Evolutionary conservation across 2,329 filamentous ascomycete genomes (phyloP).

Genomic region (Diaporthe aspalathi): DNA sequence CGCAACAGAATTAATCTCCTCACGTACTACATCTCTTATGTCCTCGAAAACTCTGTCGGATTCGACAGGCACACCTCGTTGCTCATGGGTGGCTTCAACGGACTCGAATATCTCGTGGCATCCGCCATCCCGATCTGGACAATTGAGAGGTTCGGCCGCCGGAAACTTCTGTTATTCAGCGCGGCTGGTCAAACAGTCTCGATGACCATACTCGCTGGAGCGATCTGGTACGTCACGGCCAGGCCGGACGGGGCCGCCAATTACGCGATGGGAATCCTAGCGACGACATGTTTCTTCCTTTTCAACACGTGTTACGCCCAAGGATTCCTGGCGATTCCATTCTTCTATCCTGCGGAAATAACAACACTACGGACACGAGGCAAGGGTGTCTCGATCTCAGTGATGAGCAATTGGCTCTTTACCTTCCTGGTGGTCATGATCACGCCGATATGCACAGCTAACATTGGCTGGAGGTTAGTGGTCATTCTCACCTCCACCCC

Average conservation of each 20-base stretch:
- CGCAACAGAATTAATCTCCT: neutral
- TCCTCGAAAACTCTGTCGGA: conserved; percentile 32
- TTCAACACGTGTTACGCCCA: conserved; percentile 38
- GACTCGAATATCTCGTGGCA: conserved; percentile 32
- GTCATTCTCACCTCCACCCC: too few relatives aligned
- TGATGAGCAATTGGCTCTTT: conserved; percentile 42
- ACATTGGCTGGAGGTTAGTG: conserved; percentile 39
- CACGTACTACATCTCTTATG: conserved; percentile 50
- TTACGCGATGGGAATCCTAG: conserved; percentile 21
- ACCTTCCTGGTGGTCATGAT: conserved; percentile 43
- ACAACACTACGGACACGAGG: conserved; percentile 36
- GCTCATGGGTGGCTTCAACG: conserved; percentile 33
- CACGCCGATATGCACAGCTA: conserved; percentile 40
- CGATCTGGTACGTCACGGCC: conserved; percentile 26
- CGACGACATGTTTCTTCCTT: conserved; percentile 38
- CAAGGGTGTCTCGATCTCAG: conserved; percentile 41
- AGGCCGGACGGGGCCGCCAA: conserved; percentile 24
- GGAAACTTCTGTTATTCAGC: conserved; percentile 21
- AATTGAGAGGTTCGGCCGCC: conserved; percentile 31
- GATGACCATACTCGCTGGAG: neutral
- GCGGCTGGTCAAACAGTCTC: conserved; percentile 2
- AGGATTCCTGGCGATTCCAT: conserved; percentile 34
- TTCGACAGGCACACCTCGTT: conserved; percentile 28
- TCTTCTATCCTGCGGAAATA: conserved; percentile 39
- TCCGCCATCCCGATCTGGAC: conserved; percentile 20